Conservation (phyloP, 257 asterid genomes). For the Henckelia pumila region DNA sequence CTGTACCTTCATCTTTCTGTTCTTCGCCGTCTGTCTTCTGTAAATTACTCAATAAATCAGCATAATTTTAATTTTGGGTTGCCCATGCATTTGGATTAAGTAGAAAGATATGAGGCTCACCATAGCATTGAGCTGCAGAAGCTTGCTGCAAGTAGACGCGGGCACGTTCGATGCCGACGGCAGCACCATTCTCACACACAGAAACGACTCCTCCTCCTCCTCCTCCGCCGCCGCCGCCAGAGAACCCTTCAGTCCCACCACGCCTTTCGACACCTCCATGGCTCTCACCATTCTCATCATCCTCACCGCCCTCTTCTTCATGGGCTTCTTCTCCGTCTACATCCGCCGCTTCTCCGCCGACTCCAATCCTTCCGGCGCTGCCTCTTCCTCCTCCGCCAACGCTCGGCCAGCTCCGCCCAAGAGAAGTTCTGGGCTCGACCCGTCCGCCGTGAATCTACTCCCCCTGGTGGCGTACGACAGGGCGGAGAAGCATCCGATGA, state of each 20-base stretch:
- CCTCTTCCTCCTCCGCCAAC: slow-evolving; percentile 4
- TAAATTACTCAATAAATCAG: no score
- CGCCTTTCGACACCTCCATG: slow-evolving; percentile 58
- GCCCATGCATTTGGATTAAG: no score
- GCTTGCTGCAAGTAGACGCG: slow-evolving; percentile 32
- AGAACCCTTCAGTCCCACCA: slow-evolving; percentile 14
- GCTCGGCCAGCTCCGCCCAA: slow-evolving; percentile 19
- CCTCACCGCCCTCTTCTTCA: slow-evolving; percentile 58
- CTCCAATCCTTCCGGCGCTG: neutral
- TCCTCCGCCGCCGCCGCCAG: no score
- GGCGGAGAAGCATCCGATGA: slow-evolving; percentile 39
- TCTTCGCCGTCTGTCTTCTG: no score
- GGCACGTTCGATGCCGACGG: slow-evolving; percentile 24
- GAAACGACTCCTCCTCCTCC: neutral
- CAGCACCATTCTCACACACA: neutral
- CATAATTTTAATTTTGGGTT: no score
- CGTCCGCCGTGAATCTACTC: slow-evolving; percentile 38
- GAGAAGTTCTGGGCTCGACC: slow-evolving; percentile 43
- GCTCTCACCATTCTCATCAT: slow-evolving; percentile 52
- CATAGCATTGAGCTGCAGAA: slow-evolving; percentile 16
- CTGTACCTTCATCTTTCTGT: no score
- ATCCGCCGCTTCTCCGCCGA: slow-evolving; percentile 53
- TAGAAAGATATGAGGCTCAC: no score
- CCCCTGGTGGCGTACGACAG: slow-evolving; percentile 36
- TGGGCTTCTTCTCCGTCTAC: slow-evolving; percentile 28